phyloP scores from a whole-genome alignment of 345 rosid species.

The Odontarrhena argentea region DNA sequence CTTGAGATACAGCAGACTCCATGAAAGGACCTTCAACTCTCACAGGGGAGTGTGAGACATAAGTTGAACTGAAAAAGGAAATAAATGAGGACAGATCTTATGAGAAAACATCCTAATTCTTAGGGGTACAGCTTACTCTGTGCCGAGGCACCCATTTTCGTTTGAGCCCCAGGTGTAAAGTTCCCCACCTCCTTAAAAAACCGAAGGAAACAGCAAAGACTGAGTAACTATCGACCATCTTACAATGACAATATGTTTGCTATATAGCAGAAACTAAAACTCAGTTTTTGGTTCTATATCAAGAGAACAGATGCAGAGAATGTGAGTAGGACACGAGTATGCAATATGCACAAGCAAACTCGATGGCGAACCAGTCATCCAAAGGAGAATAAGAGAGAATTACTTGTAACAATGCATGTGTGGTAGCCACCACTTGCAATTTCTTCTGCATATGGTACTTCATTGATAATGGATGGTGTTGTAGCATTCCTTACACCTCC shows the following conservation, averaged over 20 bases:
- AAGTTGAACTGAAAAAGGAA: constrained; percentile 55
- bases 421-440: constrained; percentile 97
- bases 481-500: constrained; percentile 54
- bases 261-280: background rate
- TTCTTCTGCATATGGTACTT: constrained; percentile 67
- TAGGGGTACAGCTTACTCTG: constrained; percentile 52
- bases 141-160: constrained; percentile 95
- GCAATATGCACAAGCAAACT: background rate
- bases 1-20: constrained; percentile 66
- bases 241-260: background rate
- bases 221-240: constrained; percentile 22
- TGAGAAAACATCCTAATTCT: constrained; percentile 9
- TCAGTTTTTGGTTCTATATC: background rate
- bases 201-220: constrained; percentile 17
- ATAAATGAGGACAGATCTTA: constrained; percentile 11
- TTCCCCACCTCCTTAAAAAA: constrained; percentile 68
- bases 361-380: background rate
- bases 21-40: constrained; percentile 74
- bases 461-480: constrained; percentile 56
- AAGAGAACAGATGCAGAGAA: constrained; percentile 1
- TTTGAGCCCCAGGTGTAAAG: constrained; percentile 89
- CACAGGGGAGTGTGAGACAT: constrained; percentile 65
- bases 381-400: constrained; percentile 26
- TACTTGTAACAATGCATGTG: constrained; percentile 84
- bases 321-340: background rate